Evolutionary conservation across 305 asterid genomes (phyloP).

Genomic region (Fraxinus greggii): DNA sequence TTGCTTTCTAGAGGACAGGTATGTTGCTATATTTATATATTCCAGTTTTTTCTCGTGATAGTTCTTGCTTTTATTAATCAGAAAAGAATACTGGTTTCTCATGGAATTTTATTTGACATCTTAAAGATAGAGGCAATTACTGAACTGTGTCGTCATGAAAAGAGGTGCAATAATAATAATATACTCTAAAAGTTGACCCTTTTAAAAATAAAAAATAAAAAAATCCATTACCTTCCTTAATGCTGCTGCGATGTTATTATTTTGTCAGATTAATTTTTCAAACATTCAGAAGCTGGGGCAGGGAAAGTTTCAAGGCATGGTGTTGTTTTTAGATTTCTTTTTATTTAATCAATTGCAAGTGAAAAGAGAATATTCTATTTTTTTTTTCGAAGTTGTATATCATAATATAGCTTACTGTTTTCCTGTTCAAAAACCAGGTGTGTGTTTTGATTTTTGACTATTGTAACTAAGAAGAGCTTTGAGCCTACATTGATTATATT

Average conservation of each 20-base stretch:
- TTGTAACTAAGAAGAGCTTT: background rate
- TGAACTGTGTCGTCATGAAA: background rate
- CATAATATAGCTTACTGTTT: background rate
- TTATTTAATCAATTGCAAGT: background rate
- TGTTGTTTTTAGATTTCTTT: background rate
- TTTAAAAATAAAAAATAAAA: background rate
- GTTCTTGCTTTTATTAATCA: background rate
- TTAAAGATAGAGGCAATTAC: background rate
- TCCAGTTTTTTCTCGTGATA: background rate
- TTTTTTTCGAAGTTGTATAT: background rate
- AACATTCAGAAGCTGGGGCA: background rate
- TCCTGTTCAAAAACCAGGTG: background rate
- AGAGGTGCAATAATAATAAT: background rate
- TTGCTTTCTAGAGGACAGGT: slow-evolving; percentile 91
- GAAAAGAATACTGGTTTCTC: background rate
- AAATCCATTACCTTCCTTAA: background rate
- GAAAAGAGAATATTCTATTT: background rate
- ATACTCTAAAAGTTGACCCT: background rate
- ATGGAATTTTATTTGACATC: background rate
- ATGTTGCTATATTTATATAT: slow-evolving; percentile 24
- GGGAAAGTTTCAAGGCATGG: background rate
- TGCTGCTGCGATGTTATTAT: background rate
- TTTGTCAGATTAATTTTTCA: background rate
- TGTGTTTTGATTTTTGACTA: background rate
- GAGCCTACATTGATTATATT: background rate